Base-by-base conservation (phyloP, 176 grass and related monocot species). In the Avena atlantica region DNA sequence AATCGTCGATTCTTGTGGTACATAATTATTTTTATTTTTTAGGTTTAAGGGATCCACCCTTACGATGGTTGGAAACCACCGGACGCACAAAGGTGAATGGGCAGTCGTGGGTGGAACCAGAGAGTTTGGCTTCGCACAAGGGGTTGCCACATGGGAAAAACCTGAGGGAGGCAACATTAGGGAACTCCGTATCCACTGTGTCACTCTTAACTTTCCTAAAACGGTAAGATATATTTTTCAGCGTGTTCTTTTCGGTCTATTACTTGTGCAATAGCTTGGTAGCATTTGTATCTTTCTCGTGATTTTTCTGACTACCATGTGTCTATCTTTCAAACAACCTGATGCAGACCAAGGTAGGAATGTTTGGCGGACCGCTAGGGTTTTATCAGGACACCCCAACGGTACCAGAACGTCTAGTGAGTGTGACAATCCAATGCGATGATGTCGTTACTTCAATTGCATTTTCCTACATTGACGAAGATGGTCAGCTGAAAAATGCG, bases 401-500 rank as follows among this genome's bases (percentile, higher is more conserved):
- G 9, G n/a, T 61, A 24, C 59, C 59, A 23, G 2, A 61, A 24
- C n/a, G 59, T n/a, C 20, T 61, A 61, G 59, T 23, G 59, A 61
- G 59, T 12, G 59, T 61, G 9, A 61, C 59, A 23, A 61, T 61
- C 59, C 59, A 61, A 11, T 23, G 59, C n/a, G 59, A 61, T 24
- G 59, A 61, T 10, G 59, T 61, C n/a, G 9, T 61, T 61, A 61
- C 59, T 61, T 61, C 59, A 11, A 24, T 61, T 23, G 59, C 59
- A 61, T 61, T 61, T 61, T 61, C 59, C 59, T 61, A 61, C 59
- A 61, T 24, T 61, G 59, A 61, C 9, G n/a, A 61, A 61, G 59
- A 23, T 21, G 59, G 59, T 61, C 59, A 61, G 59, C 59, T 61
- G n/a, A 24, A 24, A 24, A 11, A 21, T 1, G 59, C 59, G 19